Conservation (phyloP, 1,284 basidiomycete species). For the Malassezia dermatis region DNA sequence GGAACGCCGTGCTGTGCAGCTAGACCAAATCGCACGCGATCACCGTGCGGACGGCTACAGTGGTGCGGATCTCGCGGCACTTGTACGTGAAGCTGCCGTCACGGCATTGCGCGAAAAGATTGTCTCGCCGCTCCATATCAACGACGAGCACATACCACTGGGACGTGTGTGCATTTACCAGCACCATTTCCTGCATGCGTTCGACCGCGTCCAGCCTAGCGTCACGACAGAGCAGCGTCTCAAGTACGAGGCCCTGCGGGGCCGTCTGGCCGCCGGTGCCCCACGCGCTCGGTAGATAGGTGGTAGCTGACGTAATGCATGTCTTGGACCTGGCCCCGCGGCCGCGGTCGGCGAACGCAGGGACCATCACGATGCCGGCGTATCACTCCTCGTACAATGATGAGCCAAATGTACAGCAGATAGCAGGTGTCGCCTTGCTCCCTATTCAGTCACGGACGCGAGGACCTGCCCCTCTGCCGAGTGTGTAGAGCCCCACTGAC, state of each 20-base stretch:
- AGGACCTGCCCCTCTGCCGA: conserved; percentile 67
- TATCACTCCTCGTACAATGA: conserved; percentile 96
- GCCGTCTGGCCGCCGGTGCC: conserved; percentile 1
- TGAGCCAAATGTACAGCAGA: conserved; percentile 64
- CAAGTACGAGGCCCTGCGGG: conserved; percentile 15
- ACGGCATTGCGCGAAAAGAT: conserved; percentile 59
- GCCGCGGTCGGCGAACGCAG: not conserved
- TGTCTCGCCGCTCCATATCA: conserved; percentile 13
- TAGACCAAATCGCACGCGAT: conserved; percentile 28
- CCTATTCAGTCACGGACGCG: conserved; percentile 83
- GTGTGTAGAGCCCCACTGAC: conserved; percentile 53
- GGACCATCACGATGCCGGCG: conserved; percentile 21
- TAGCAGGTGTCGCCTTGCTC: conserved; percentile 81
- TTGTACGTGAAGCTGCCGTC: conserved; percentile 63
- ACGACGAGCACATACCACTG: not conserved
- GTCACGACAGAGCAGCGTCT: conserved; percentile 14
- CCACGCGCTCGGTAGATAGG: not conserved
- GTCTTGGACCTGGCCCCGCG: not conserved
- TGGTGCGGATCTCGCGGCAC: conserved; percentile 43
- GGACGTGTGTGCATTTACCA: conserved; percentile 10
- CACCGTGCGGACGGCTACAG: conserved; percentile 35
- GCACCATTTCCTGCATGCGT: conserved; percentile 12
- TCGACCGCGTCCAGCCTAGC: conserved; percentile 17
- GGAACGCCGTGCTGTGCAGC: conserved; percentile 29
- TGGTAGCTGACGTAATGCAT: not conserved